Evolutionary conservation across 306 rosid species (phyloP), one percentile per base, ranked within the genome.

Genomic region (Vigna radiata): DNA sequence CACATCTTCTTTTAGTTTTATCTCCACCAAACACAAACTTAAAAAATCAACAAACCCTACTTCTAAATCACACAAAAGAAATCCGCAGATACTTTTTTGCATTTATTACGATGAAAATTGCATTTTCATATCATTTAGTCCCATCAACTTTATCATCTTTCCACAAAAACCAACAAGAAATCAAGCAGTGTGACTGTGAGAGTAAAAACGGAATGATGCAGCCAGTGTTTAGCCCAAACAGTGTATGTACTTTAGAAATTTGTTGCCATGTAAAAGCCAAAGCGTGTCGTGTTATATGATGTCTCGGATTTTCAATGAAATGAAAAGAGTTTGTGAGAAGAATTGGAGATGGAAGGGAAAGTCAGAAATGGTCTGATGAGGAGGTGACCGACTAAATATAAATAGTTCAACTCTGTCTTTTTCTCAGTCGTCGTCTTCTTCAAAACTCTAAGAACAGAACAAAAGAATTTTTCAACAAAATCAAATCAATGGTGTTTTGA

Each of bases 191-290:
- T 25, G 27, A 25, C 27, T 25, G 27, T 25, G 27, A 29, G 56
- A 50, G 56, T n/a, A 36, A 36, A 36, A 36, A 36, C 0, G 41
- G 41, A 36, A 36, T 12, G 15, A 12, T 12, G 15, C 3, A 41
- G 12, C 2, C 2, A 41, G 0, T 41, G 46, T 60, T n/a, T 14
- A 15, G 54, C 33, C 39, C 5, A 4, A n/a, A 37, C 8, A 7
- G 10, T 5, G 23, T 14, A 18, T 2, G 44, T 56, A 58, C 39
- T 37, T 37, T 56, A 49, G 63, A 17, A 74, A 73, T 66, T 62
- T 68, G 6, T 67, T 83, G 87, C 69, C 73, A 44, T 86, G 86
- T 53, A 87, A 90, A 91, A 90, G 91, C 89, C 87, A 72, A 84
- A 65, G 70, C 79, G 76, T 88, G 95, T 87, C 91, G 82, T 79